These are phyloP conservation scores for Globisporangium rhizosaccharum DNA, from an alignment of 352 stramenopile species.

Conservation along the genomic window DNA sequence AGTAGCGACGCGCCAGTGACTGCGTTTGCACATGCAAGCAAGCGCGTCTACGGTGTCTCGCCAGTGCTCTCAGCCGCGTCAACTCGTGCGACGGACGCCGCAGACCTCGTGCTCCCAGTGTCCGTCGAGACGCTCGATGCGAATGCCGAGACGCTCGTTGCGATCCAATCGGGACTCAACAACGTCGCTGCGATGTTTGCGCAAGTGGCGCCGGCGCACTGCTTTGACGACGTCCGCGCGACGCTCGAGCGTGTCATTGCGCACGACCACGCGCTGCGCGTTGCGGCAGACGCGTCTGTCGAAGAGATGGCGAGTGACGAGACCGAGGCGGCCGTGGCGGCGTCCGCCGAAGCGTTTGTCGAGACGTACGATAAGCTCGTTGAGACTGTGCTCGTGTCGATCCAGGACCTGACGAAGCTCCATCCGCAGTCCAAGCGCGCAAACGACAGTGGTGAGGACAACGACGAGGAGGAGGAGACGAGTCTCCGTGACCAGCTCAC, in stretches of 20 bases:
- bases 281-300: not conserved
- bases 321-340: slow-evolving; percentile 9
- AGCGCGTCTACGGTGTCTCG: slow-evolving; percentile 64
- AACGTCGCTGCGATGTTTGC: slow-evolving; percentile 25
- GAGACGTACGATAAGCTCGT: slow-evolving; percentile 65
- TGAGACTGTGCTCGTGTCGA: slow-evolving; percentile 68
- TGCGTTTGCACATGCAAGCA: slow-evolving; percentile 48
- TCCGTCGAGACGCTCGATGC: slow-evolving; percentile 21
- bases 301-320: slow-evolving; percentile 20
- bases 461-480: slow-evolving; percentile 10
- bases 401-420: slow-evolving; percentile 73
- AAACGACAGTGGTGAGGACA: slow-evolving; percentile 10
- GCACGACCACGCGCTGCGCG: slow-evolving; percentile 29
- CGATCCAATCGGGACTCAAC: slow-evolving; percentile 24
- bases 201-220: slow-evolving; percentile 21
- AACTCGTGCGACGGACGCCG: not conserved
- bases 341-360: slow-evolving; percentile 37
- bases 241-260: slow-evolving; percentile 23
- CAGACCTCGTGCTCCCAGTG: slow-evolving; percentile 19
- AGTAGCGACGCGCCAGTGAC: slow-evolving; percentile 39
- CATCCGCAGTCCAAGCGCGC: slow-evolving; percentile 13
- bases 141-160: slow-evolving; percentile 28
- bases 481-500: slow-evolving; percentile 48
- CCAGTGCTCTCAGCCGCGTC: slow-evolving; percentile 24
- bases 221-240: slow-evolving; percentile 26